phyloP scores from a whole-genome alignment of 2,329 filamentous ascomycete genomes.

The Neofusicoccum cordaticola region DNA sequence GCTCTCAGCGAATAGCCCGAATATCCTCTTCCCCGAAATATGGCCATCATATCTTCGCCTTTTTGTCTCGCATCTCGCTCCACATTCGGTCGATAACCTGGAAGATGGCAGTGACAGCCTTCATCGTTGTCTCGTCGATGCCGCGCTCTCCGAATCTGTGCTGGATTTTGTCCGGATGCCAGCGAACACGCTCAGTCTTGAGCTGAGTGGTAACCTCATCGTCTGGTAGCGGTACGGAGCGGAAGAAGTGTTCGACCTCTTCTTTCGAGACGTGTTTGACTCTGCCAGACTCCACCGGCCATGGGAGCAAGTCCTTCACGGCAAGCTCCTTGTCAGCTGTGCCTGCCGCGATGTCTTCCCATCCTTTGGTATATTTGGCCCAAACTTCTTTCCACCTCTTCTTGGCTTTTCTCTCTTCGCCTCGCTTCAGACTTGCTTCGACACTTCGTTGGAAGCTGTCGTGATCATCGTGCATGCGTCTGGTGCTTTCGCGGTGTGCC shows the following conservation, averaged over 20 bases:
- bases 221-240: slow-evolving; percentile 46
- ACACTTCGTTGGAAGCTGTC: slow-evolving; percentile 60
- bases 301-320: slow-evolving; percentile 51
- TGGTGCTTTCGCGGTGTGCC: slow-evolving; percentile 25
- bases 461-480: slow-evolving; percentile 41
- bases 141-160: slow-evolving; percentile 69
- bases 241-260: slow-evolving; percentile 68
- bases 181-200: slow-evolving; percentile 83
- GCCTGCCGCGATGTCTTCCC: slow-evolving; percentile 54
- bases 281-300: slow-evolving; percentile 68
- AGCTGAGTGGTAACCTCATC: slow-evolving; percentile 52
- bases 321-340: slow-evolving; percentile 20
- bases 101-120: slow-evolving; percentile 82
- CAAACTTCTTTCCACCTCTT: slow-evolving; percentile 60
- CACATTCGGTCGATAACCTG: slow-evolving; percentile 84
- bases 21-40: too few species aligned
- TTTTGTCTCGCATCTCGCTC: slow-evolving; percentile 55
- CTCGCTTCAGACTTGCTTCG: slow-evolving; percentile 65
- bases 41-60: neutral
- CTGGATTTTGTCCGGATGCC: slow-evolving; percentile 98
- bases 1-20: too few species aligned
- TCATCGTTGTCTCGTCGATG: slow-evolving; percentile 70
- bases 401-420: slow-evolving; percentile 61
- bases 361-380: slow-evolving; percentile 62
- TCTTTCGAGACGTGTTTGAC: slow-evolving; percentile 57